Base-by-base conservation (phyloP, 305 asterid genomes). In the Solanum hybrid region DNA sequence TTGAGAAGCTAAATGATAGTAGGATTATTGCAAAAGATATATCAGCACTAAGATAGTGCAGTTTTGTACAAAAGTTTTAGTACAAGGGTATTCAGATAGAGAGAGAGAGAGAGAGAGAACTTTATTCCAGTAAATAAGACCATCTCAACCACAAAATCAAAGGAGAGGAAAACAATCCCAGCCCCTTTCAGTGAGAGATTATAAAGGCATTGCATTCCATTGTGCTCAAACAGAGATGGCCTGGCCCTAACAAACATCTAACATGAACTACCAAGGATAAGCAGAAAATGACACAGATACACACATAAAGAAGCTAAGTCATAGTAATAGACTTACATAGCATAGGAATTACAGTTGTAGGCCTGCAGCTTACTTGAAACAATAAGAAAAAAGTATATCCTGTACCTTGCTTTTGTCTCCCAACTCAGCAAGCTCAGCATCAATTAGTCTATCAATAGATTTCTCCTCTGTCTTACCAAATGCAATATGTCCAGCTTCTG, bases 361-460 rank as follows among this genome's bases (percentile, higher is more conserved):
- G 73, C 73, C 12, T 22, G 73, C 27, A 36, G 78, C 79, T 90
- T 75, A 89, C 51, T 38, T 84, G 32, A 17, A 88, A 57, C 31
- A 81, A 45, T 27, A 41, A 86, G 41, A 84, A 84, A 84, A 5
- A 31, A 1, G 27, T 51, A 84, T 39, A 77, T 7, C 51, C 37
- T 95, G 92, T 89, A 95, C 99, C 97, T 97, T 97, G 93, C 94
- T 94, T 93, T 90, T 96, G 93, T 97, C 98, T 85, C 96, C 97
- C 91, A 97, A 91, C 92, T 96, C 98, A 12, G 98, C 98, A 45
- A 97, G 94, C 95, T 97, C 99, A 7, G 91, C 98, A 89, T 97
- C 99, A 89, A 97, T 97, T 87, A 95, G 90, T 93, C 94, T 90
- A 91, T 97, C 99, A 89, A 97, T 93, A 39, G 99, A 96, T 92